Evolutionary conservation across 1,284 basidiomycete species (phyloP), one percentile per base, ranked within the genome.

Genomic region (Fomitopsis schrenkii): DNA sequence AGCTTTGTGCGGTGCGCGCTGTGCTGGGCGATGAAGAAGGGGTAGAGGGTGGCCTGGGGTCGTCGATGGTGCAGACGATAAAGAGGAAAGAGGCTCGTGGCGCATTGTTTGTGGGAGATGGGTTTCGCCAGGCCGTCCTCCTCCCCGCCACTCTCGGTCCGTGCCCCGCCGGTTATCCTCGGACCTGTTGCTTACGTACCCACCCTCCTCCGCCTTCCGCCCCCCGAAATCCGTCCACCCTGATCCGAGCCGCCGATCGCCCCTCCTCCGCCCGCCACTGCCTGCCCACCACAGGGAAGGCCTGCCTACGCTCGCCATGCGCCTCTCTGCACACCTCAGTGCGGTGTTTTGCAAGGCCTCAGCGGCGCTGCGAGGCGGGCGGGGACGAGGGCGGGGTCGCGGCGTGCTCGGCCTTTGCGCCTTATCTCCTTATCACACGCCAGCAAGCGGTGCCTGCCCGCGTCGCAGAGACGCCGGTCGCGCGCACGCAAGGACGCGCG

Each of bases 171-270:
- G 48, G n/a, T 17, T 59, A 41, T 41, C 48, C 57, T 33, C 45
- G 57, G 30, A 17, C 56, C 46, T 48, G 46, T 19, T 8, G 35
- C 38, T 22, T 38, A 40, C 58, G n/a, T 15, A 52, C 28, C 36
- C 22, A 17, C 30, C 30, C 40, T 7, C 22, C 38, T 35, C 50
- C 41, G 58, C 50, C 50, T 59, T 54, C 58, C 58, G 58, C 44
- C 17, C 33, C 58, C 40, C 58, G 58, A 54, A 55, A 55, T 54
- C 58, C 58, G 58, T 14, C 50, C 58, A 40, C 41, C 15, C 52
- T 54, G 52, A 54, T 54, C 52, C 52, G 52, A 40, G 52, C 52
- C 52, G 52, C 52, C 45, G 45, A 50, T 59, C 55, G 42, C 40
- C 38, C 38, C 19, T 5, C 22, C 54, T 12, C 41, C 38, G 54